Evolutionary conservation across 2,329 filamentous ascomycete species (phyloP), one percentile per base, ranked within the genome.

Genomic region (Corynespora cassiicola): DNA sequence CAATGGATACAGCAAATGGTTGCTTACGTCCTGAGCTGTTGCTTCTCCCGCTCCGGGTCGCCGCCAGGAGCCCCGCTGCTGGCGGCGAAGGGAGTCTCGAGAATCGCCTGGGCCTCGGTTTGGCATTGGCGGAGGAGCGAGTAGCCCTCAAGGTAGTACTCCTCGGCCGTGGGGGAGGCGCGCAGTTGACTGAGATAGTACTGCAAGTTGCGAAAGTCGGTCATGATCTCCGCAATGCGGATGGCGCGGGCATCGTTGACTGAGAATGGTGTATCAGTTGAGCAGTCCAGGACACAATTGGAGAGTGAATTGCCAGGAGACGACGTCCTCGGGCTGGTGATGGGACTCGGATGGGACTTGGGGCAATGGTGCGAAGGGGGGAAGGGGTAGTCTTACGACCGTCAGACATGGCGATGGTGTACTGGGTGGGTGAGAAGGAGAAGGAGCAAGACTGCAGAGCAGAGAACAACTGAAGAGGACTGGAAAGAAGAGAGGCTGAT

Each of bases 231-330:
- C 30, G 80, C 73, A 50, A 85, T 69, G 52, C 82, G 77, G 62
- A 85, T 72, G 32, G 82, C 81, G 57, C 82, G 79, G 42, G 79
- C 80, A 60, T 84, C 75, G 58, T 85, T 85, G 53, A 83, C 82
- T 85, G 60, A 11, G 39, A 26, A 27, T 25, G 12, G 4, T 24
- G 15, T 42, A 31, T 60, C 44, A 61, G 50, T 43, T n/a, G n/a
- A n/a, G n/a, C n/a, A n/a, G n/a, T n/a, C n/a, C n/a, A n/a, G n/a
- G n/a, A n/a, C n/a, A 22, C 25, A 10, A 7, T n/a, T n/a, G 21
- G 8, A 14, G 11, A 17, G 20, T 18, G 8, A 7, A 7, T 12
- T 37, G 18, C 15, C 26, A 21, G 29, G 16, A 15, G 41, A 15
- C 9, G 20, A 16, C 7, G 22, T 11, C 17, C 10, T 17, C 14